Evolutionary conservation across 1,284 basidiomycete species (phyloP).

Genomic region (Trichosporon sp.): DNA sequence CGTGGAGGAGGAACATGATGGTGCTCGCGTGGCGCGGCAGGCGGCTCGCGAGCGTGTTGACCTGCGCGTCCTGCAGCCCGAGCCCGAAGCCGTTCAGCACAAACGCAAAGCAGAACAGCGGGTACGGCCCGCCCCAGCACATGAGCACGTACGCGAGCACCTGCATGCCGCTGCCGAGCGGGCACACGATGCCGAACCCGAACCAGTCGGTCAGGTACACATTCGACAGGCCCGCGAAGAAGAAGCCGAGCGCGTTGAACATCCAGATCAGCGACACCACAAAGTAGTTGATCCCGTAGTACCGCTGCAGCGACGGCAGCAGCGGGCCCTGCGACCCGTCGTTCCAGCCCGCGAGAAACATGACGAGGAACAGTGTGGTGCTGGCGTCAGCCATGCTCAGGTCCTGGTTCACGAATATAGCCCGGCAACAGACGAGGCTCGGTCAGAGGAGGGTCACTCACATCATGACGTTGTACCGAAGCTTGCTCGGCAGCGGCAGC

Average conservation of each 20-base stretch:
- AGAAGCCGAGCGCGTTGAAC: slow-evolving; percentile 56
- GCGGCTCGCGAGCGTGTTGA: slow-evolving; percentile 38
- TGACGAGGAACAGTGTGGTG: slow-evolving; percentile 33
- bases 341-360: slow-evolving; percentile 58
- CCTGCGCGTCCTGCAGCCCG: slow-evolving; percentile 53
- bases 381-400: slow-evolving; percentile 15
- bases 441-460: slow-evolving; percentile 19
- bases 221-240: slow-evolving; percentile 54
- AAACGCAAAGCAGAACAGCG: slow-evolving; percentile 61
- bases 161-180: slow-evolving; percentile 40
- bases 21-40: slow-evolving; percentile 33
- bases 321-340: slow-evolving; percentile 61
- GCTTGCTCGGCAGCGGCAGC: slow-evolving; percentile 23
- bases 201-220: slow-evolving; percentile 55
- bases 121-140: slow-evolving; percentile 62
- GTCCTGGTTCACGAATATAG: too few relatives aligned
- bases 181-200: slow-evolving; percentile 56
- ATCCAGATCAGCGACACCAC: slow-evolving; percentile 60
- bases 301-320: slow-evolving; percentile 57
- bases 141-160: slow-evolving; percentile 57
- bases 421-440: too few relatives aligned
- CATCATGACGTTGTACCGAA: slow-evolving; percentile 29
- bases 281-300: slow-evolving; percentile 51
- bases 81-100: slow-evolving; percentile 61
- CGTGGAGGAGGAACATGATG: slow-evolving; percentile 64